phyloP scores from a whole-genome alignment of 345 rosid species.

The Laguncularia racemosa region DNA sequence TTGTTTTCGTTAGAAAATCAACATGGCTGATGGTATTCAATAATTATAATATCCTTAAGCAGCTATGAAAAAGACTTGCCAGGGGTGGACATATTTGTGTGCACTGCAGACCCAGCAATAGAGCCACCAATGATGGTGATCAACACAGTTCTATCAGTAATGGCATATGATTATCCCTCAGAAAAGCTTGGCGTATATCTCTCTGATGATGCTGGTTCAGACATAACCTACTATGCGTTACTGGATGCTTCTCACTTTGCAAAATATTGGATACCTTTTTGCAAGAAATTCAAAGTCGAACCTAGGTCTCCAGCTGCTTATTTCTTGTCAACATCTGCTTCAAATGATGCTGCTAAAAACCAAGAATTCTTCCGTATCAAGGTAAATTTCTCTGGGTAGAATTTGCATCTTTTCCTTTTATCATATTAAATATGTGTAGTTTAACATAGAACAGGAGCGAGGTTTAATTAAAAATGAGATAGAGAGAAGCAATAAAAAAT shows the following conservation, averaged over 20 bases:
- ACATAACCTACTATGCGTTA: constrained; percentile 38
- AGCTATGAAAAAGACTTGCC: constrained; percentile 33
- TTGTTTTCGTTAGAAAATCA: background rate
- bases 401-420: no score
- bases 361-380: constrained; percentile 13
- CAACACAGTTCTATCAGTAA: constrained; percentile 38
- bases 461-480: no score
- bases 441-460: no score
- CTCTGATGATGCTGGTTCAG: constrained; percentile 47
- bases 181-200: constrained; percentile 39
- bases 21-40: background rate
- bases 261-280: constrained; percentile 42
- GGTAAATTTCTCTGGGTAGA: constrained; percentile 7
- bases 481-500: no score
- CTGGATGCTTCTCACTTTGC: constrained; percentile 43
- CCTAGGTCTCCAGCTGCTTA: constrained; percentile 41
- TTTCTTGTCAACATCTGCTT: constrained; percentile 11
- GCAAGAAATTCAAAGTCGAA: constrained; percentile 31
- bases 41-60: background rate
- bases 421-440: no score
- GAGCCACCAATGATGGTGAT: constrained; percentile 48
- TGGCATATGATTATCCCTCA: constrained; percentile 39
- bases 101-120: constrained; percentile 44
- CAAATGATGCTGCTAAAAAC: background rate
- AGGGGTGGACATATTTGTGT: constrained; percentile 38